Conservation (phyloP, 2,329 filamentous ascomycete species). For the Torrubiella hemipterigena region DNA sequence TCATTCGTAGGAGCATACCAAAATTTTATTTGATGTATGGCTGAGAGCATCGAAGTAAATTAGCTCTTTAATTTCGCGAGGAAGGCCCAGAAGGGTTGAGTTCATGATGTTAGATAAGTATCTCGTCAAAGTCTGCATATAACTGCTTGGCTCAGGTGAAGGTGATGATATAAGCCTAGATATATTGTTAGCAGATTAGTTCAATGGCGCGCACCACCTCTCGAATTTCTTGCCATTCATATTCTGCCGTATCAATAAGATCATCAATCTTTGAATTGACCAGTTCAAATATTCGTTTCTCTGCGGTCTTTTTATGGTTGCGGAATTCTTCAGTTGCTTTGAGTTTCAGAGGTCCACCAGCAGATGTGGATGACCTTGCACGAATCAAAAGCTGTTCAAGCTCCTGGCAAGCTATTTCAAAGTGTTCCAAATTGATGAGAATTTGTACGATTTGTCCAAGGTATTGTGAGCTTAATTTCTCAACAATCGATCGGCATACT, state of each 20-base stretch:
- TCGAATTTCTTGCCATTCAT: conserved; percentile 58
- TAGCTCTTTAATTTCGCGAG: conserved; percentile 89
- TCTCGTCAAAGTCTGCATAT: conserved; percentile 88
- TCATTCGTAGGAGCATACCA: conserved; percentile 34
- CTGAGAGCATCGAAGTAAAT: conserved; percentile 96
- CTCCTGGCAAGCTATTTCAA: conserved; percentile 84
- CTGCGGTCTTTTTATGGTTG: conserved; percentile 86
- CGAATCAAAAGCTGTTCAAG: conserved; percentile 77
- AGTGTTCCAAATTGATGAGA: conserved; percentile 92
- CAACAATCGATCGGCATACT: conserved; percentile 82
- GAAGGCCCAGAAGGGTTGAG: conserved; percentile 83
- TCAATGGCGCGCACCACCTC: neutral
- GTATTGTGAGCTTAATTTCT: conserved; percentile 83
- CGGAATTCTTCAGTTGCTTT: conserved; percentile 78
- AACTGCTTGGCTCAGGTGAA: conserved; percentile 68
- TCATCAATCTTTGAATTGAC: conserved; percentile 99
- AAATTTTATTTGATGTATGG: conserved; percentile 77
- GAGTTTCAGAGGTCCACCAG: conserved; percentile 67
- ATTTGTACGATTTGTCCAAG: conserved; percentile 97
- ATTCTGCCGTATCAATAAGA: conserved; percentile 91
- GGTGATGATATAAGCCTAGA: conserved; percentile 40
- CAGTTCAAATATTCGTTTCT: conserved; percentile 95
- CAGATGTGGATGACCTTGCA: conserved; percentile 70
- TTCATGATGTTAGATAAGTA: conserved; percentile 97
- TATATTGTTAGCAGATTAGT: conserved; percentile 9